Evolutionary conservation across 805 yeast species (phyloP).

Genomic region (Cyberlindnera misumaiensis): DNA sequence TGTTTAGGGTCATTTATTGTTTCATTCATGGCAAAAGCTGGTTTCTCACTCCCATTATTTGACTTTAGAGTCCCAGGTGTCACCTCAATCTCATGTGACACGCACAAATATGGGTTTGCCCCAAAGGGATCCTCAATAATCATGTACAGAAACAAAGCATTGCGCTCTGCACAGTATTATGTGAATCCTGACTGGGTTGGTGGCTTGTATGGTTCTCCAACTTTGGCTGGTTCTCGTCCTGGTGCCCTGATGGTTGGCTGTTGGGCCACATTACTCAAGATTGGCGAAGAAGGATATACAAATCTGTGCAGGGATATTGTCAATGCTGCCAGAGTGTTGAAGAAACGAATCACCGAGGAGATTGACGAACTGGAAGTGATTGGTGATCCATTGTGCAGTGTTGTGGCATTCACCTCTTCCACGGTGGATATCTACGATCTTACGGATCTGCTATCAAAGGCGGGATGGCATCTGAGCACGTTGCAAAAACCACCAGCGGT

Average conservation of each 20-base stretch:
- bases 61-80: constrained; percentile 88
- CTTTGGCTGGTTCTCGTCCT: constrained; percentile 93
- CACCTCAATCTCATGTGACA: constrained; percentile 97
- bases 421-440: constrained; percentile 66
- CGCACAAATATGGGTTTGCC: constrained; percentile 98
- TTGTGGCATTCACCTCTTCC: constrained; percentile 65
- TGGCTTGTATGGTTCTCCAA: constrained; percentile 94
- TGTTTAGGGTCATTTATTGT: constrained; percentile 91
- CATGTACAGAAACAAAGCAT: constrained; percentile 68
- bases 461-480: constrained; percentile 87
- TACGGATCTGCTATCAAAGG: constrained; percentile 58
- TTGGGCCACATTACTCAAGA: constrained; percentile 84
- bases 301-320: constrained; percentile 63
- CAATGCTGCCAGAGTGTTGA: constrained; percentile 52
- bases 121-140: constrained; percentile 94
- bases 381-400: constrained; percentile 85
- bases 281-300: constrained; percentile 81
- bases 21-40: constrained; percentile 66
- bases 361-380: constrained; percentile 57
- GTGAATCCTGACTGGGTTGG: constrained; percentile 85
- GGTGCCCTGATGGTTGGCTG: constrained; percentile 98
- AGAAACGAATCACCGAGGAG: constrained; percentile 36
- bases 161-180: constrained; percentile 80
- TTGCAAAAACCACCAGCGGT: constrained; percentile 87
- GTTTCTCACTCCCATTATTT: constrained; percentile 43